Conservation (phyloP, 1,284 basidiomycete species). For the Papiliotrema fonsecae region DNA sequence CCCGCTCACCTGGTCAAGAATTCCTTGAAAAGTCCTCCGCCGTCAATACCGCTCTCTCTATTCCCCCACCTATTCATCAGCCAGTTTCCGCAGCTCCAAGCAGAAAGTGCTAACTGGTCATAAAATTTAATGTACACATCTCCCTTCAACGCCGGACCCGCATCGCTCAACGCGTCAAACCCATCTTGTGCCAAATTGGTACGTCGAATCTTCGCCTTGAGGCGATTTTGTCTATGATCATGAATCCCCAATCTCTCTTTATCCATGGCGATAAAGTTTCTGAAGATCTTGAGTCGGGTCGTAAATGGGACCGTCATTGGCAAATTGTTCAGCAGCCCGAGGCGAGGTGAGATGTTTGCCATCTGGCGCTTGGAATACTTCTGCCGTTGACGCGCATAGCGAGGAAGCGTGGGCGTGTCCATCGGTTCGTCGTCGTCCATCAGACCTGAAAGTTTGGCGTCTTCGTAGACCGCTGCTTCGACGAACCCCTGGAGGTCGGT, state of each 20-base stretch:
- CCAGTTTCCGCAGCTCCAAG: neutral
- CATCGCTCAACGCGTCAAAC: conserved; percentile 60
- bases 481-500: conserved; percentile 81
- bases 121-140: conserved; percentile 83
- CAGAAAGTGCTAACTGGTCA: conserved; percentile 63
- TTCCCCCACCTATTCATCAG: conserved; percentile 26
- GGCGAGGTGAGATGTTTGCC: conserved; percentile 70
- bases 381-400: conserved; percentile 41
- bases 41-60: conserved; percentile 57
- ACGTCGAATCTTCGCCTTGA: conserved; percentile 62
- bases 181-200: conserved; percentile 79
- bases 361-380: conserved; percentile 63
- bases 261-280: conserved; percentile 61
- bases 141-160: conserved; percentile 70
- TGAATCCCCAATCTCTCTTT: conserved; percentile 1
- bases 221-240: conserved; percentile 3
- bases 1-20: conserved; percentile 67
- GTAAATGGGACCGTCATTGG: conserved; percentile 96
- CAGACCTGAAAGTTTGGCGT: conserved; percentile 42
- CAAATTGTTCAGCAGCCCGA: conserved; percentile 90
- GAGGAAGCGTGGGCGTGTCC: conserved; percentile 25
- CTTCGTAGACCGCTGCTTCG: conserved; percentile 75
- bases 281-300: conserved; percentile 81
- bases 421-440: conserved; percentile 20
- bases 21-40: conserved; percentile 96